phyloP scores from a whole-genome alignment of 2,329 filamentous ascomycete genomes.

The Cercospora citrullina region DNA sequence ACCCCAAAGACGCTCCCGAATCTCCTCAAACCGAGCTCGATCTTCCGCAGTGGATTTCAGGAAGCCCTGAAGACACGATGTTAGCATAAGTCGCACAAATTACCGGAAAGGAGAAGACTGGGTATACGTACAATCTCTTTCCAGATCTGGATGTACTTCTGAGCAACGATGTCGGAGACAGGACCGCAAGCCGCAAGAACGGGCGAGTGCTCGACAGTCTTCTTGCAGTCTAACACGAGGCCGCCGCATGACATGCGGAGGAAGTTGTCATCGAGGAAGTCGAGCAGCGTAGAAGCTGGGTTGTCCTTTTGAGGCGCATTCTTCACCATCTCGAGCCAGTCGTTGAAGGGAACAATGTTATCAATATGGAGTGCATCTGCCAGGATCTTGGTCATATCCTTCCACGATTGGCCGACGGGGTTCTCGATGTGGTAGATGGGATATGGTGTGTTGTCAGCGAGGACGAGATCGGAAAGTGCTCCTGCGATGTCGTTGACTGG shows the following conservation, averaged over 20 bases:
- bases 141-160: slow-evolving; percentile 42
- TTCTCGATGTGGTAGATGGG: slow-evolving; percentile 51
- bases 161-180: slow-evolving; percentile 37
- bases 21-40: not conserved
- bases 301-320: slow-evolving; percentile 31
- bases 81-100: not conserved
- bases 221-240: slow-evolving; percentile 43
- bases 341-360: slow-evolving; percentile 42
- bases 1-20: not conserved
- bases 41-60: not conserved
- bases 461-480: slow-evolving; percentile 40
- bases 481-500: slow-evolving; percentile 49
- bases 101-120: not conserved
- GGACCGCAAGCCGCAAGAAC: slow-evolving; percentile 41
- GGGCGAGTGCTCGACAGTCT: slow-evolving; percentile 36
- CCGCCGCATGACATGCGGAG: slow-evolving; percentile 51
- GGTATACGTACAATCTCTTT: slow-evolving; percentile 37
- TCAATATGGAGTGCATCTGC: slow-evolving; percentile 40
- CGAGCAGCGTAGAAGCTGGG: slow-evolving; percentile 37
- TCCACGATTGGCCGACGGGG: slow-evolving; percentile 46
- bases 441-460: slow-evolving; percentile 28
- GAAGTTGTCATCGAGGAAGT: slow-evolving; percentile 41
- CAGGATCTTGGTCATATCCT: slow-evolving; percentile 40
- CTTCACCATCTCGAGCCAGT: slow-evolving; percentile 46
- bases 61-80: not conserved